Conservation (phyloP, 1,284 basidiomycete species). For the Papiliotrema fonsecae region DNA sequence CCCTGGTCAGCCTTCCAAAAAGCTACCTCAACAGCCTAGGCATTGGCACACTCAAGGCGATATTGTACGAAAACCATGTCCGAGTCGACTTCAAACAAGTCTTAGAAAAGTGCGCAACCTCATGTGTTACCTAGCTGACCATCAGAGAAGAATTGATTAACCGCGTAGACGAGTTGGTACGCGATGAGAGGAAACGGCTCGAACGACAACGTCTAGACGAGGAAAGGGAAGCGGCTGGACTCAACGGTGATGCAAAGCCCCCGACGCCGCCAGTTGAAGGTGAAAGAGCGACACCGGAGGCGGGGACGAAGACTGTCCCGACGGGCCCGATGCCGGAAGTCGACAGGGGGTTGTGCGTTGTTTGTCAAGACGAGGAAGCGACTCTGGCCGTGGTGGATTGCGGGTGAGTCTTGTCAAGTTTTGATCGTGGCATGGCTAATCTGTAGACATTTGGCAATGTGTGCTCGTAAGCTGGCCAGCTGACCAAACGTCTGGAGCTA, state of each 20-base stretch:
- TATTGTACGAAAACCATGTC: slow-evolving; percentile 60
- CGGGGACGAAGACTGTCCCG: slow-evolving; percentile 22
- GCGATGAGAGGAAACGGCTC: slow-evolving; percentile 57
- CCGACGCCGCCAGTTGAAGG: slow-evolving; percentile 1
- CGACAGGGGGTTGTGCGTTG: slow-evolving; percentile 75
- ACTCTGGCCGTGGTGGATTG: slow-evolving; percentile 89
- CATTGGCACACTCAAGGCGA: slow-evolving; percentile 63
- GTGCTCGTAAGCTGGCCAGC: slow-evolving; percentile 49
- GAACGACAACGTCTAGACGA: slow-evolving; percentile 45
- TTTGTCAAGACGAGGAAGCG: slow-evolving; percentile 86
- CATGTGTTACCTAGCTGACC: neutral
- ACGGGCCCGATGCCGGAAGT: slow-evolving; percentile 45
- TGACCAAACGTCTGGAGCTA: neutral
- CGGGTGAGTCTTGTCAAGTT: slow-evolving; percentile 57
- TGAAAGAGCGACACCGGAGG: slow-evolving; percentile 14
- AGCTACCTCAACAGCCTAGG: slow-evolving; percentile 58
- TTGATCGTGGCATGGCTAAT: neutral
- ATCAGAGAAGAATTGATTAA: slow-evolving; percentile 65
- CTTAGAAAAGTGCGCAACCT: slow-evolving; percentile 40
- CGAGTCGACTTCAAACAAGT: slow-evolving; percentile 48
- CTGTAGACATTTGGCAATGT: slow-evolving; percentile 71
- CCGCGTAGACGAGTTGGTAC: slow-evolving; percentile 61
- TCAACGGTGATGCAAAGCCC: neutral
- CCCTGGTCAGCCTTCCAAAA: slow-evolving; percentile 59
- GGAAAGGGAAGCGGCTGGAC: slow-evolving; percentile 29